Base-by-base conservation (phyloP, 148 eudicot species). In the Chenopodium formosanum region DNA sequence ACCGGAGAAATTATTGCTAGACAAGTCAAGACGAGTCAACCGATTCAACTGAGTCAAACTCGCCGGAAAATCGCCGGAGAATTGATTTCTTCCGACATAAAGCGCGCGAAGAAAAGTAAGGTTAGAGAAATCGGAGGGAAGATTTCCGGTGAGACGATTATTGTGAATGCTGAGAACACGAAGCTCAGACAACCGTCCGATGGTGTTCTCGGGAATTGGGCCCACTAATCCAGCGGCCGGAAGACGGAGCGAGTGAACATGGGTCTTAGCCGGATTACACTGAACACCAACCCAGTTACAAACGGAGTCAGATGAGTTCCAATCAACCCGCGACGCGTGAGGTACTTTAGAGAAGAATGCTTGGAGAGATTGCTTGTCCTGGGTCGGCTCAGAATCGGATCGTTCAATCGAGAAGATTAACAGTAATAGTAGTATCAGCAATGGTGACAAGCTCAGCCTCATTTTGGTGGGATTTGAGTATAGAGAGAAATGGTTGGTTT, bases 191-290 rank as follows among this genome's bases (percentile, higher is more conserved):
- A 91, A 78, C 9, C 78, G 83, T 29, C 90, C 88, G 74, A 91
- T 62, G 0, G 94, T 90, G 79, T 82, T 81, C 0, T 79, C 53
- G 0, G 88, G 92, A 58, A 91, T 91, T n/a, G 76, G 87, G 9
- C 94, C 94, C 32, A 86, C 68, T 7, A 96, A 91, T 7, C 94
- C 99, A 1, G 78, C 84, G 29, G 90, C 99, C 1, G 99, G 99
- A 23, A 96, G 90, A 1, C 92, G 91, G 74, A 96, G 87, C 20
- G 73, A 23, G n/a, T 10, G 47, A 6, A 96, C 89, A 68, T 67
- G 85, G 25, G 93, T 48, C 7, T 71, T 82, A 16, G 86, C 46
- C 14, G 84, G 2, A 85, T 92, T 90, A 82, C 99, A 97, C 19
- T 44, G 56, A 79, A 97, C 88, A 1, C 99, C 99, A 66, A 82